Evolutionary conservation across 2,329 filamentous ascomycete genomes (phyloP).

Genomic region (Thermoascus crustaceus): DNA sequence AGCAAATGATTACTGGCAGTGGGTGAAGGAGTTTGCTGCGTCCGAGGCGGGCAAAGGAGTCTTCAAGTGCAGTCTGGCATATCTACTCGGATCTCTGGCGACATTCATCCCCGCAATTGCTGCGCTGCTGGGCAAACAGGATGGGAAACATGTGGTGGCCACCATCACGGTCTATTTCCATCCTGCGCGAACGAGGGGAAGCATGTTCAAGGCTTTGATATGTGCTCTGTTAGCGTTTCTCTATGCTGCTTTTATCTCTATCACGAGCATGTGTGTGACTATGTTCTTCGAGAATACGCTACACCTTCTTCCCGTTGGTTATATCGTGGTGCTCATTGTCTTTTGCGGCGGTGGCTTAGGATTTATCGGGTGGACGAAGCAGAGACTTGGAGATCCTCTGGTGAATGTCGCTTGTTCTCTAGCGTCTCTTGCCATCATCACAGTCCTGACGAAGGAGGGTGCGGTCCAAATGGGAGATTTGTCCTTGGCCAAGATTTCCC

Average conservation of each 20-base stretch:
- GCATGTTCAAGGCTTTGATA: constrained; percentile 78
- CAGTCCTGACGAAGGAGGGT: constrained; percentile 83
- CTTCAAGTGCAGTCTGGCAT: constrained; percentile 85
- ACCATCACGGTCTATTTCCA: constrained; percentile 95
- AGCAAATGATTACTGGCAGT: constrained; percentile 30
- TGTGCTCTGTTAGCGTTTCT: constrained; percentile 69
- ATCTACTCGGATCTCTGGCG: constrained; percentile 74
- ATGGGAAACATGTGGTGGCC: constrained; percentile 89
- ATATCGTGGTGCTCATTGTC: constrained; percentile 68
- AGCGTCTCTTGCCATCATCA: constrained; percentile 80
- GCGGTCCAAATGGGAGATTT: constrained; percentile 75
- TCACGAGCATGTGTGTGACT: constrained; percentile 82
- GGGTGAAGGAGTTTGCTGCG: constrained; percentile 52
- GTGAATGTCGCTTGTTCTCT: constrained; percentile 81
- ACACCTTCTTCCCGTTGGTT: constrained; percentile 61
- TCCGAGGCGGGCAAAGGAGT: constrained; percentile 72
- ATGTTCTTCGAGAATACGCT: constrained; percentile 64
- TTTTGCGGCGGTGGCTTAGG: constrained; percentile 83
- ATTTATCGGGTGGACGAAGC: constrained; percentile 81
- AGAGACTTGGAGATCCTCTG: constrained; percentile 65
- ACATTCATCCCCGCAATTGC: constrained; percentile 73
- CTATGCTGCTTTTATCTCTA: constrained; percentile 67
- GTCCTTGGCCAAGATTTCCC: constrained; percentile 69
- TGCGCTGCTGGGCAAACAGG: constrained; percentile 66
- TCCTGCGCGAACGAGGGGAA: constrained; percentile 74